Conservation (phyloP, 306 rosid genomes). For the Leucaena leucocephala region DNA sequence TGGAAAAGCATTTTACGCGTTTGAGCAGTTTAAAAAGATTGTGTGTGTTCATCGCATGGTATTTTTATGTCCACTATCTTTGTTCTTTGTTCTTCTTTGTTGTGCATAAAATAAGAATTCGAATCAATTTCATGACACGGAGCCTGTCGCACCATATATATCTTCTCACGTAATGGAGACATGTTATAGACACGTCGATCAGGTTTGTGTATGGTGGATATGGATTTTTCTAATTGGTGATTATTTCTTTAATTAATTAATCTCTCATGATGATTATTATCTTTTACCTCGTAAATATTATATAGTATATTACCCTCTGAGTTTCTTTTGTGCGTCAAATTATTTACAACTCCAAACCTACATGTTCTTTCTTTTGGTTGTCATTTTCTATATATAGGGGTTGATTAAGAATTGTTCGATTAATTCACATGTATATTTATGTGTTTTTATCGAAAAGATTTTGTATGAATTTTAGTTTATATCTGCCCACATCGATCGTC, state of each 20-base stretch:
- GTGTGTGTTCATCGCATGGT: too few species aligned
- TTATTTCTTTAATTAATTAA: conserved; percentile 8
- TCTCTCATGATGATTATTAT: background rate
- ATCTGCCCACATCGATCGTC: background rate
- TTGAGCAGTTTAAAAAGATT: background rate
- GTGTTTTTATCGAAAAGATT: too few species aligned
- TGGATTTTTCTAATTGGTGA: conserved; percentile 6
- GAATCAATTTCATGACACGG: background rate
- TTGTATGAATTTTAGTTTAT: background rate
- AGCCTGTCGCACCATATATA: background rate
- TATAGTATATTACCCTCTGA: too few species aligned
- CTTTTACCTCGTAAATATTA: too few species aligned
- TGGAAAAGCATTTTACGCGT: conserved; percentile 39
- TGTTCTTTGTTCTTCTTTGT: too few species aligned
- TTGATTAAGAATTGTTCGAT: background rate
- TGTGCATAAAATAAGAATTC: too few species aligned
- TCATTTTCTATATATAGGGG: background rate
- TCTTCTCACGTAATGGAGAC: background rate
- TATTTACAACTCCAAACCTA: conserved; percentile 29
- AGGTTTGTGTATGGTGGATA: conserved; percentile 19
- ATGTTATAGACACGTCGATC: conserved; percentile 33
- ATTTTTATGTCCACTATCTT: too few species aligned
- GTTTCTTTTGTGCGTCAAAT: background rate
- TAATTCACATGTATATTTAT: too few species aligned
- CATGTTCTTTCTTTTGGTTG: background rate